Conservation (phyloP, 805 yeast species). For the Nakazawaea sp. region DNA sequence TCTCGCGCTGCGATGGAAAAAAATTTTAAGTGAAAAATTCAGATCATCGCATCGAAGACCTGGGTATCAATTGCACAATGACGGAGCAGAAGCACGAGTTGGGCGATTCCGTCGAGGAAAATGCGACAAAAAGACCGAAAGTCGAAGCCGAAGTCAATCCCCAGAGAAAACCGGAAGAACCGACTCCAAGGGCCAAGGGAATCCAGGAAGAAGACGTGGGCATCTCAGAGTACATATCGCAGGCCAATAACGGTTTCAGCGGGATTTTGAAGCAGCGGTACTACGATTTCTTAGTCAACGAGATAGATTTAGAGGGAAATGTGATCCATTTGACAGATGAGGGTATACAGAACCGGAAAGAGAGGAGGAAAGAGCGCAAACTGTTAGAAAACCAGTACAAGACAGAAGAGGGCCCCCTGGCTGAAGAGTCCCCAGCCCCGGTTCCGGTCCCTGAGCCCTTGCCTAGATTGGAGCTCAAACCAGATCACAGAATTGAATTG, state of each 20-base stretch:
- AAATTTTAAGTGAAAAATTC: not conserved
- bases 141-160: constrained; percentile 11
- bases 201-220: constrained; percentile 81
- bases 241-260: constrained; percentile 51
- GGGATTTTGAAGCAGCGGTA: constrained; percentile 86
- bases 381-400: constrained; percentile 30
- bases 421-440: constrained; percentile 14
- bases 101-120: not conserved
- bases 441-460: constrained; percentile 12
- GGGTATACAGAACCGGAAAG: constrained; percentile 54
- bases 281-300: constrained; percentile 92
- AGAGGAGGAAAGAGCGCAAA: constrained; percentile 36
- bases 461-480: constrained; percentile 31
- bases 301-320: constrained; percentile 58
- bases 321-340: constrained; percentile 73
- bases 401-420: constrained; percentile 16
- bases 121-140: constrained; percentile 15
- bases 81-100: not conserved
- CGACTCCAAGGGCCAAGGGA: constrained; percentile 23
- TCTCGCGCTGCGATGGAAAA: too few species aligned
- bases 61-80: too few species aligned
- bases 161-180: constrained; percentile 10
- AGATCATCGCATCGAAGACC: too few species aligned
- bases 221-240: constrained; percentile 61
- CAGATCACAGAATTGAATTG: constrained; percentile 41